Base-by-base conservation (phyloP, 2,329 filamentous ascomycete species). In the Dactylellina cionopaga region DNA sequence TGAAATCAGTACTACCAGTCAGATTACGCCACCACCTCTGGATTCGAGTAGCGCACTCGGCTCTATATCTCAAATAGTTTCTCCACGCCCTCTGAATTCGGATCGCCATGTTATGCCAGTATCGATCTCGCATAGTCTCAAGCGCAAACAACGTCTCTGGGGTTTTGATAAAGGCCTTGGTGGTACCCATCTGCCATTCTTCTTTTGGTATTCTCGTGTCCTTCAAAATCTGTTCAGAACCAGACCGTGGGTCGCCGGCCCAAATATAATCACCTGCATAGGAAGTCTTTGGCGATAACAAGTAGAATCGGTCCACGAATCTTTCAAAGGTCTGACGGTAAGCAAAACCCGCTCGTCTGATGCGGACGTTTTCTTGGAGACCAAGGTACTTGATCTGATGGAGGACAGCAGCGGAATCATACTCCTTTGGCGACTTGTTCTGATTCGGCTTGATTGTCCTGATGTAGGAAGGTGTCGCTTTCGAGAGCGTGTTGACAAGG, bases 391-490 rank as follows among this genome's bases (percentile, higher is more conserved):
- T 89, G 78, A 99, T 85, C 81, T 99, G 95, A 81, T 92, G 96
- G 72, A 99, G 86, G 76, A 99, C 95, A 94, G 99, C 99, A 1
- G 96, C 95, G 0, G 95, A 95, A 80, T 99, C 95, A 74, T 98
- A 99, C 78, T 96, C 94, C 95, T 95, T 99, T 0, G 95, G 88
- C 78, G 91, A 91, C 81, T 99, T 99, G 56, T 88, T 92, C 82
- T 99, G 95, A 80, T 99, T 99, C 27, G 95, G 95, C 83, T 99
- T 99, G 82, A 99, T 98, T 80, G 96, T 99, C 76, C 95, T 89
- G 79, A 99, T 99, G 81, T 99, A 99, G 81, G 99, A 96, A 19
- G 98, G 95, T 80, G 99, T 94, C 1, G 95, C 99, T 76, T 91
- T 93, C 81, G 96, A 96, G 82, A 99, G 98, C 2, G 95, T 99